These are phyloP conservation scores for Halophytophthora batemanensis DNA, from an alignment of 352 stramenopile species.

Conservation along the genomic window DNA sequence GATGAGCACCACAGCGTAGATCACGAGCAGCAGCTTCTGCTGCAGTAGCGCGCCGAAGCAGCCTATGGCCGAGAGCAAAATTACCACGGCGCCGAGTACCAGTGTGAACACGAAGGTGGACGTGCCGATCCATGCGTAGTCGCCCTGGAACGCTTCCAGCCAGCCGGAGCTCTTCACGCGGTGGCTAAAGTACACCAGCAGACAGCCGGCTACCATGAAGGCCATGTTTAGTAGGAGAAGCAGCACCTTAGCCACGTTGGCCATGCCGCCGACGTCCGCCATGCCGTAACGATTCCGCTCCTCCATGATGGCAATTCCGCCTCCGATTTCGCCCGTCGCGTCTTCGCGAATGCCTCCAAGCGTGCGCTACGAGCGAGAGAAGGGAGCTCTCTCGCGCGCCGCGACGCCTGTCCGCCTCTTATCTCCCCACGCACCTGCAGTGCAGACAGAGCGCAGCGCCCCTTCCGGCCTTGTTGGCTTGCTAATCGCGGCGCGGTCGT, in stretches of 20 bases:
- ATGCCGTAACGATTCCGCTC: slow-evolving; percentile 37
- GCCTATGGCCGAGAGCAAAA: slow-evolving; percentile 57
- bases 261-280: slow-evolving; percentile 45
- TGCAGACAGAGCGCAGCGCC: no score
- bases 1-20: slow-evolving; percentile 68
- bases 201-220: slow-evolving; percentile 71
- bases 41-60: slow-evolving; percentile 70
- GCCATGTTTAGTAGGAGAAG: slow-evolving; percentile 83
- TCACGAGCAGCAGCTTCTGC: slow-evolving; percentile 62
- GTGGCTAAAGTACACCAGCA: slow-evolving; percentile 83
- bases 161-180: slow-evolving; percentile 62
- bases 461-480: no score
- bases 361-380: slow-evolving; percentile 6
- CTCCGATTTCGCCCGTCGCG: slow-evolving; percentile 15
- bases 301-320: slow-evolving; percentile 41
- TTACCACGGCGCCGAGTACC: slow-evolving; percentile 63
- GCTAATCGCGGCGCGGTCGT: no score
- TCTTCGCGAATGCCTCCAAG: neutral
- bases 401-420: neutral
- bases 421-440: no score
- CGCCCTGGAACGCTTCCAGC: slow-evolving; percentile 67
- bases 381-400: slow-evolving; percentile 9
- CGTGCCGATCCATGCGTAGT: slow-evolving; percentile 64
- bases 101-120: slow-evolving; percentile 68
- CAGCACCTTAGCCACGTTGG: slow-evolving; percentile 76